These are phyloP conservation scores for Sporothrix dimorphospora DNA, from an alignment of 2,329 filamentous ascomycete genomes.

Conservation along the genomic window DNA sequence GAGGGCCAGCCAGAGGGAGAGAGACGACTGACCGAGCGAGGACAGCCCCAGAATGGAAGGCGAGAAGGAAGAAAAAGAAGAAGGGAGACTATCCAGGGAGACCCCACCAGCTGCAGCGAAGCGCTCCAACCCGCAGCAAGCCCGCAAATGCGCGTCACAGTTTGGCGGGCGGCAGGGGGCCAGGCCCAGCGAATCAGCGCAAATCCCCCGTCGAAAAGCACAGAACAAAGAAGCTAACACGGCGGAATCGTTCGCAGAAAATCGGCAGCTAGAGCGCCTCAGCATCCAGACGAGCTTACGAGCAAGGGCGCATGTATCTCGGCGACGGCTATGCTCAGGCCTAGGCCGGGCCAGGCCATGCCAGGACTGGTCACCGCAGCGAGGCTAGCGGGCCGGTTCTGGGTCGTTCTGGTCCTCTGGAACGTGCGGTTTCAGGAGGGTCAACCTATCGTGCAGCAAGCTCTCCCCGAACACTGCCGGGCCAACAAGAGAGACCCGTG, in stretches of 20 bases:
- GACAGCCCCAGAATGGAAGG: not conserved
- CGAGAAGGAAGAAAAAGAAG: not conserved
- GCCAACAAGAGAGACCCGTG: not conserved
- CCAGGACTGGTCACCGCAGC: not conserved
- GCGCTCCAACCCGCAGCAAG: not conserved
- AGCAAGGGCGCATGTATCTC: not conserved
- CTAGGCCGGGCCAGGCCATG: not conserved
- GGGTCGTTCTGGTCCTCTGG: not conserved
- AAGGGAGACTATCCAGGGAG: not conserved
- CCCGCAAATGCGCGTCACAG: constrained; percentile 11
- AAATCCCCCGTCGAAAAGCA: not conserved
- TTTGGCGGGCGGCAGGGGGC: not conserved
- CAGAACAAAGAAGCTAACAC: not conserved
- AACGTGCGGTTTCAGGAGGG: not conserved
- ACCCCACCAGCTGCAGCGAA: not conserved
- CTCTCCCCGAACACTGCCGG: not conserved
- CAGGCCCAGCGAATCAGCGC: constrained; percentile 9
- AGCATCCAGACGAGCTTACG: not conserved
- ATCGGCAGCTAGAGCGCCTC: not conserved
- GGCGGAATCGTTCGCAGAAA: constrained; percentile 7
- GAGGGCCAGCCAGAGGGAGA: not conserved
- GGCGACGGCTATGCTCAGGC: not conserved
- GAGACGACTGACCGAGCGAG: not conserved
- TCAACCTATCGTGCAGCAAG: not conserved
- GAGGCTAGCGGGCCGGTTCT: not conserved